Base-by-base conservation (phyloP, 2,329 filamentous ascomycete species). In the Sporothrix curviconia region DNA sequence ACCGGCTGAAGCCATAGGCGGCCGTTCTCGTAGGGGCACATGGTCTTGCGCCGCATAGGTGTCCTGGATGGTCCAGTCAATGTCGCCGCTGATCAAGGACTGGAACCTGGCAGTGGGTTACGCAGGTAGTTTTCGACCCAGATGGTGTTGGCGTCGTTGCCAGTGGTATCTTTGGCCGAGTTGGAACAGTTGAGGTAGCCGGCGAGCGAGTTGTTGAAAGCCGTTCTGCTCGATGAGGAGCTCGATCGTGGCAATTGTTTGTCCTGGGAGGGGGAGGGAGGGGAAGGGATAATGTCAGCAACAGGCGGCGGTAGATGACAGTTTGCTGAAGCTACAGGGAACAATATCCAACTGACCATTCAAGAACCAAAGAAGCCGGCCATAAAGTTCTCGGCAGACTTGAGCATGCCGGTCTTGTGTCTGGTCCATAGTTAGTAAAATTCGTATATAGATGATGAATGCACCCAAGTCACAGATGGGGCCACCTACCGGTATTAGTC, bases 21-120 rank as follows among this genome's bases (percentile, higher is more conserved):
- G 89, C 80, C 0, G 86, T 90, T n/a, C 69, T 92, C 88, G 66
- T 91, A 92, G 0, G 87, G 83, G 64, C 88, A 92, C 67, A 91
- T 76, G 3, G 77, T 84, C 68, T n/a, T 91, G 87, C 0, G 83
- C 83, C 17, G 85, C 81, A 69, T 85, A 87, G 0, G 80, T 79
- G 64, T 88, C 84, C 3, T 76, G 69, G 3, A 81, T 66, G 1
- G 81, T 85, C 83, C 87, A 89, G 55, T 86, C 79, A 66, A 84
- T 78, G 19, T 75, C 76, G 1, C 78, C 69, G 0, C 32, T 28
- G 5, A 84, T 74, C 69, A 84, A 71, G 4, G 72, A 69, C 30
- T 78, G 74, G 55, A 91, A 77, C 3, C 86, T 79, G 17, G 75
- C 68, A 9, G 82, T 84, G 2, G 86, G 58, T 88, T 78, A 43